Percentiles rank a stretch among this genome's conserved stretches.
Conservation (phyloP, 805 yeast genomes). For the Yamadazyma phyllophila region DNA sequence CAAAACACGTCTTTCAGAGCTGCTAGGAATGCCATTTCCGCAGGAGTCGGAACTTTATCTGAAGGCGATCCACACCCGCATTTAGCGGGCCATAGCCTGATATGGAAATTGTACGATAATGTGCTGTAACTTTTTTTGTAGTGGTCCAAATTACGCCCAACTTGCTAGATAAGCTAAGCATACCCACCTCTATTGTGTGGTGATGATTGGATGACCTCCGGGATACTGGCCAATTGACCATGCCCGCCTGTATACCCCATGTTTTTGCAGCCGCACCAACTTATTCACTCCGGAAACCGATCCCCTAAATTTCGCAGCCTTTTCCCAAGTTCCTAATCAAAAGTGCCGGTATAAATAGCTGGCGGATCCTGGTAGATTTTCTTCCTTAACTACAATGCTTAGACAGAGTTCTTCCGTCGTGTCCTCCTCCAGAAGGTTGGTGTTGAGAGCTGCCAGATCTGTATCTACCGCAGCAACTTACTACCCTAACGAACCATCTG, state of each 20-base stretch:
- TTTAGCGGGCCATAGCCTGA: too few species aligned
- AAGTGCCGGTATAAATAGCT: not conserved
- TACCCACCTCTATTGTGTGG: too few species aligned
- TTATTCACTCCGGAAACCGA: constrained; percentile 10
- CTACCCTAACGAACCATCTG: constrained; percentile 36
- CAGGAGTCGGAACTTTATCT: too few species aligned
- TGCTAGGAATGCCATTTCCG: too few species aligned
- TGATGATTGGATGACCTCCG: not conserved
- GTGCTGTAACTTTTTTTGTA: too few species aligned
- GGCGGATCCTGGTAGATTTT: not conserved
- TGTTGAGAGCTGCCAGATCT: not conserved
- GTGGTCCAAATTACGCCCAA: too few species aligned
- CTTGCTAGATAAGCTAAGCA: too few species aligned
- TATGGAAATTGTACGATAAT: too few species aligned
- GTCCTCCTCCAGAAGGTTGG: not conserved
- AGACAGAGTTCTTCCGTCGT: not conserved
- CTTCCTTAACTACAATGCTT: not conserved
- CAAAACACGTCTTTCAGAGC: too few species aligned
- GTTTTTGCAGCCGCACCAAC: constrained; percentile 1
- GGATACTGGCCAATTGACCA: not conserved
- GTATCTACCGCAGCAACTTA: constrained; percentile 16
- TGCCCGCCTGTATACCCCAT: not conserved
- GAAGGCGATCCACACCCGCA: too few species aligned
- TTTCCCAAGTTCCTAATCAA: not conserved
- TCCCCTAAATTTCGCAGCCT: constrained; percentile 7